Conservation (phyloP, 2,329 filamentous ascomycete species). For the Nakataea oryzae region DNA sequence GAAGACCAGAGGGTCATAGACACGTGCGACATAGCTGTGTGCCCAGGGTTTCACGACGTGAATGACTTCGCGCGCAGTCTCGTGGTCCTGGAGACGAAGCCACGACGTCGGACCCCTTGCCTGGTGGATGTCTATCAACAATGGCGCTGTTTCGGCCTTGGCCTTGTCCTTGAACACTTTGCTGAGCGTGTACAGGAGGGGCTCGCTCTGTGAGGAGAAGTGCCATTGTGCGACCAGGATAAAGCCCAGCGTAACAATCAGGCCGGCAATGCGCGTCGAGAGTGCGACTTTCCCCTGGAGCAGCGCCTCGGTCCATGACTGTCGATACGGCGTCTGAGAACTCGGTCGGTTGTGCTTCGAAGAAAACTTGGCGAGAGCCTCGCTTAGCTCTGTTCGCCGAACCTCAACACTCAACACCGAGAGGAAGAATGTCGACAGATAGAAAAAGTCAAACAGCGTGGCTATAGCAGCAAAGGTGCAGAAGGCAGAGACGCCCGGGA, state of each 20-base stretch:
- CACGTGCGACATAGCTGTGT: conserved; percentile 61
- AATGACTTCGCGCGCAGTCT: conserved; percentile 68
- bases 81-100: conserved; percentile 68
- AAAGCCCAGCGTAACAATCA: conserved; percentile 61
- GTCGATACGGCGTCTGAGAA: conserved; percentile 17
- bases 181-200: conserved; percentile 23
- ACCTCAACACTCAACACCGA: conserved; percentile 73
- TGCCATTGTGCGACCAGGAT: conserved; percentile 68
- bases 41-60: conserved; percentile 62
- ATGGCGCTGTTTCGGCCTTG: conserved; percentile 19
- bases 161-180: conserved; percentile 20
- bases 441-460: conserved; percentile 67
- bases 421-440: conserved; percentile 69
- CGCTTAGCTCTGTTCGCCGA: conserved; percentile 62
- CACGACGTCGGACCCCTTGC: conserved; percentile 67
- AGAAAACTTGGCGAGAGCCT: conserved; percentile 52
- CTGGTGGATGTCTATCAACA: conserved; percentile 56
- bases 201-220: conserved; percentile 57
- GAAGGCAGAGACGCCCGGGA: conserved; percentile 62
- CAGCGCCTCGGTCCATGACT: conserved; percentile 52
- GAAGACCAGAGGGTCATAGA: conserved; percentile 66
- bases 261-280: conserved; percentile 66
- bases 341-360: conserved; percentile 21
- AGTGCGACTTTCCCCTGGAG: conserved; percentile 54
- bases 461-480: conserved; percentile 69